These are phyloP conservation scores for Pichia sp. DNA, from an alignment of 1,139 yeast species.

Conservation along the genomic window DNA sequence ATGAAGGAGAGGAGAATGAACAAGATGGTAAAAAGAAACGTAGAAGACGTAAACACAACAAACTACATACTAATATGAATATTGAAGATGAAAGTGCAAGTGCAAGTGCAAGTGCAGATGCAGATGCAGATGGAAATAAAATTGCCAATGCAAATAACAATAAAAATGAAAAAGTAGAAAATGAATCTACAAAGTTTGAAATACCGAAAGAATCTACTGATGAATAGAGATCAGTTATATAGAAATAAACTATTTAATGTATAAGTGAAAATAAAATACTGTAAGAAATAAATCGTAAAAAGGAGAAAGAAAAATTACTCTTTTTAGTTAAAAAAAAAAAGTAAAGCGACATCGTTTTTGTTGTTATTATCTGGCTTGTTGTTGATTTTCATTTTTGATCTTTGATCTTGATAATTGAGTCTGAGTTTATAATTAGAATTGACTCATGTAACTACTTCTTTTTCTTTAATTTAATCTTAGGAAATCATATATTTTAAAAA, in stretches of 20 bases:
- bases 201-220: neutral
- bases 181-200: no score
- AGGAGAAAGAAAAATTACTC: no score
- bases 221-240: neutral
- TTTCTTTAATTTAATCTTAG: no score
- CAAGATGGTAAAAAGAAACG: slow-evolving; percentile 32
- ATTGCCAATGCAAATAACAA: no score
- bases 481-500: neutral
- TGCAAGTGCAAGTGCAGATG: neutral
- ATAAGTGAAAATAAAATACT: no score
- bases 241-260: no score
- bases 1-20: slow-evolving; percentile 27
- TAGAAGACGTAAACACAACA: slow-evolving; percentile 38
- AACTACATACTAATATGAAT: slow-evolving; percentile 2
- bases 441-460: neutral
- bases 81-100: no score
- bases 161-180: no score
- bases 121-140: neutral
- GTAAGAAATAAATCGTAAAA: no score
- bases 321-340: no score
- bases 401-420: no score
- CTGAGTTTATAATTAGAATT: neutral
- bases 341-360: no score
- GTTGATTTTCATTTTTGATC: neutral
- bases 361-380: neutral